These are phyloP conservation scores for Colletotrichum siamense DNA, from an alignment of 2,329 filamentous ascomycete species.

Conservation along the genomic window DNA sequence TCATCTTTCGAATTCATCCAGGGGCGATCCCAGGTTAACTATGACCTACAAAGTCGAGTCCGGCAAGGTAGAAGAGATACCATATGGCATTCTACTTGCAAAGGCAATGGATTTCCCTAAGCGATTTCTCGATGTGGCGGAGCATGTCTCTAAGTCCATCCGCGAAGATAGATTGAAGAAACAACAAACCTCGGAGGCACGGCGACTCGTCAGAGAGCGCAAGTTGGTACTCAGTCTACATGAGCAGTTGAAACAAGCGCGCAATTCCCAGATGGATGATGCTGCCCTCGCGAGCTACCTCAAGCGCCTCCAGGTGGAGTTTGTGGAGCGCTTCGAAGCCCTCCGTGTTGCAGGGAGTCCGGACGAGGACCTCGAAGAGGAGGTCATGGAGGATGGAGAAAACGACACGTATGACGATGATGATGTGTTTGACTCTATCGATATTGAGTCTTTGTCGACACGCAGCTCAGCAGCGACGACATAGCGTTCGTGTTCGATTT, in stretches of 20 bases:
- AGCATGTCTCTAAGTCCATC: constrained; percentile 68
- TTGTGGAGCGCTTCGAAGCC: constrained; percentile 72
- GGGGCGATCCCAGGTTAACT: constrained; percentile 66
- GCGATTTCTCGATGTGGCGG: constrained; percentile 71
- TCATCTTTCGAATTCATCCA: constrained; percentile 58
- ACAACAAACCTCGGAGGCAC: constrained; percentile 62
- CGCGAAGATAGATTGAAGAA: constrained; percentile 61
- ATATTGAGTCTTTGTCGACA: background rate
- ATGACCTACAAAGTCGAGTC: constrained; percentile 88
- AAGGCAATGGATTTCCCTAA: constrained; percentile 75
- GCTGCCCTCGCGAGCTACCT: constrained; percentile 69
- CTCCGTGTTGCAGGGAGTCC: constrained; percentile 49
- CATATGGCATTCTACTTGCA: constrained; percentile 87
- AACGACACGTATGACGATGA: background rate
- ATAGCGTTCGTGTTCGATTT: background rate
- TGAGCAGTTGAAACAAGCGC: constrained; percentile 74
- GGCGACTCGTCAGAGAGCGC: constrained; percentile 66
- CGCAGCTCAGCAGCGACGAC: background rate
- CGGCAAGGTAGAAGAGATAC: constrained; percentile 71
- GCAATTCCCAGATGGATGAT: constrained; percentile 68
- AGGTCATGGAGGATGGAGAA: background rate
- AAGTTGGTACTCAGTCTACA: constrained; percentile 76
- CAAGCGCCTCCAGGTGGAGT: constrained; percentile 73
- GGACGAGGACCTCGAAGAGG: background rate
- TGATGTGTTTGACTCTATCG: background rate